Percentiles rank a stretch among this genome's conserved stretches.
These are phyloP conservation scores for Triticum timopheevii DNA, from an alignment of 176 grass and related monocot genomes.

Conservation along the genomic window DNA sequence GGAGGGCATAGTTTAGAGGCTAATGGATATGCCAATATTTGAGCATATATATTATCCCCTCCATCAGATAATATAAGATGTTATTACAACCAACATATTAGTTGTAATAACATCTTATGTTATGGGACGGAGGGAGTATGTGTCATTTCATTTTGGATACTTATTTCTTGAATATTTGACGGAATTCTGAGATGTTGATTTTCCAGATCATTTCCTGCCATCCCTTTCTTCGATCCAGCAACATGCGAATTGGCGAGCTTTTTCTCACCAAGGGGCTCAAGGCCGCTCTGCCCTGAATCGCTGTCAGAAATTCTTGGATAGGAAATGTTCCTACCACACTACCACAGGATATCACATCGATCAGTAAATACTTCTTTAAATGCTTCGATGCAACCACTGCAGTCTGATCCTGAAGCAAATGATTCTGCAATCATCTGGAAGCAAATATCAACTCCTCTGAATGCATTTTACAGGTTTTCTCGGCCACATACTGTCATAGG, in stretches of 20 bases:
- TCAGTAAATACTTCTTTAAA: slow-evolving; percentile 37
- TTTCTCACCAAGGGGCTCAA: slow-evolving; percentile 28
- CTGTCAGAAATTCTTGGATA: slow-evolving; percentile 23
- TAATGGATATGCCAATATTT: not conserved
- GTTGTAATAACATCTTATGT: too few species aligned
- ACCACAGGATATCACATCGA: slow-evolving; percentile 20
- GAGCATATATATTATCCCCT: not conserved
- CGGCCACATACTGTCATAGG: slow-evolving; percentile 95
- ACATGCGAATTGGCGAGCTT: slow-evolving; percentile 11
- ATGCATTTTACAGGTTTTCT: slow-evolving; percentile 93
- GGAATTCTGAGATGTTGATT: slow-evolving; percentile 14
- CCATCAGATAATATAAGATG: too few species aligned
- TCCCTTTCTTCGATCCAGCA: slow-evolving; percentile 17
- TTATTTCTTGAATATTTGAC: not conserved
- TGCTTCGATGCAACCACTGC: slow-evolving; percentile 41
- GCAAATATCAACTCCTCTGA: slow-evolving; percentile 56
- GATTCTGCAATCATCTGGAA: slow-evolving; percentile 50
- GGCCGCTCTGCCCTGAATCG: not conserved
- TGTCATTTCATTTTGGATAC: too few species aligned
- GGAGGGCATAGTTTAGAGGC: too few species aligned
- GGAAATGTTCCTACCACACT: slow-evolving; percentile 22
- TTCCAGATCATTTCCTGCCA: slow-evolving; percentile 42
- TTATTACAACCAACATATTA: too few species aligned
- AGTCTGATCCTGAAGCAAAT: slow-evolving; percentile 56
- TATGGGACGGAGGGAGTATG: too few species aligned